Evolutionary conservation across 306 rosid species (phyloP).

Genomic region (Trifolium pratense): DNA sequence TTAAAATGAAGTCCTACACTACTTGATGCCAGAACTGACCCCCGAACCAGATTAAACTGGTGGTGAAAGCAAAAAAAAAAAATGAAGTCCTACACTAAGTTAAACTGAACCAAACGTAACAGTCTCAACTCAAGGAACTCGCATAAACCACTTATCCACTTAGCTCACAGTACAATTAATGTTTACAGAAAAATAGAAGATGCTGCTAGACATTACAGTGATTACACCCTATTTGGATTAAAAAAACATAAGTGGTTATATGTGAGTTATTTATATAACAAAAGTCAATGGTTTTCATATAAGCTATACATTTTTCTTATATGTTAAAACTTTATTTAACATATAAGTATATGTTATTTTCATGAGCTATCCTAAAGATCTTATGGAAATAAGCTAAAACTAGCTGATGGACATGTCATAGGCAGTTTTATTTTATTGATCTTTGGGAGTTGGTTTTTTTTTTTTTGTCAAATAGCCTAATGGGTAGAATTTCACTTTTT

Average conservation of each 20-base stretch:
- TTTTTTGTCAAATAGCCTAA: too few relatives aligned
- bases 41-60: too few relatives aligned
- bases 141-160: not conserved
- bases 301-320: too few relatives aligned
- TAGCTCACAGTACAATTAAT: slow-evolving; percentile 13
- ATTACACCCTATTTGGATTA: too few relatives aligned
- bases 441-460: too few relatives aligned
- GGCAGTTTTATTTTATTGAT: too few relatives aligned
- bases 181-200: not conserved
- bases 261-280: not conserved
- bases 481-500: too few relatives aligned
- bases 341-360: not conserved
- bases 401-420: not conserved
- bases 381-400: not conserved
- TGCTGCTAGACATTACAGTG: not conserved
- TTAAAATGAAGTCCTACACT: slow-evolving; percentile 5
- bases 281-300: not conserved
- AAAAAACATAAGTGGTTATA: not conserved
- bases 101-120: slow-evolving; percentile 17
- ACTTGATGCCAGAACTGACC: too few relatives aligned
- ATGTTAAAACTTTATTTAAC: too few relatives aligned
- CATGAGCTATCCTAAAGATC: not conserved
- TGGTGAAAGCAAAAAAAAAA: too few relatives aligned
- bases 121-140: not conserved
- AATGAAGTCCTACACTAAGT: too few relatives aligned